Evolutionary conservation across 805 yeast species (phyloP), one percentile per base, ranked within the genome.

Genomic region (Tetrapisispora fleetii): DNA sequence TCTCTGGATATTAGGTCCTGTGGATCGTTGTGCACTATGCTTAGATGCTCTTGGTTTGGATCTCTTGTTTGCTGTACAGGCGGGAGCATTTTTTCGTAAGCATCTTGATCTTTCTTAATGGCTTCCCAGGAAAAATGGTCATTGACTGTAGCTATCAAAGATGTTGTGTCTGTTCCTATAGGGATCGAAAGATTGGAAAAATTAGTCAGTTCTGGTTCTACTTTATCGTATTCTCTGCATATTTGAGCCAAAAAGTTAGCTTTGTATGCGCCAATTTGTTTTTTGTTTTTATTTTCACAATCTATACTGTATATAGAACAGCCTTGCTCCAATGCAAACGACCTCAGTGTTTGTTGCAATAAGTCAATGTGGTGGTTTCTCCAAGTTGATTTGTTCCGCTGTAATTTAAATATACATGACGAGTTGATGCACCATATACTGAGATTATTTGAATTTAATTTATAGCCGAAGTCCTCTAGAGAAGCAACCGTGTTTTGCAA

Each of bases 101-200:
- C n/a, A 9, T 36, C 21, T 11, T 13, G 38, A 19, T 36, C 21
- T 13, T 36, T n/a, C n/a, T 36, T 36, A 19, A 36, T 36, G 4
- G 19, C n/a, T n/a, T 36, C 11, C 38, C 38, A 36, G 21, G 38
- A 36, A n/a, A 70, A 63, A 0, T 46, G 40, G 4, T 67, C 74
- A 46, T 65, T 59, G 19, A 74, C 45, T 0, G 72, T 63, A 35
- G 64, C 56, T 27, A 82, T 79, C 54, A 78, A 74, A 19, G 69
- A 69, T 69, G 74, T 67, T 3, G 80, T 63, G 52, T 82, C 88
- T 66, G 73, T 67, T 0, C 76, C 79, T 7, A 50, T 48, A 0
- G 83, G 81, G 2, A 80, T 68, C 19, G 62, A 52, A 30, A 70
- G 55, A 28, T 64, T 59, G 6, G 58, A 48, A 10, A 56, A 49